Evolutionary conservation across 345 rosid species (phyloP).

Genomic region (Corchorus olitorius): DNA sequence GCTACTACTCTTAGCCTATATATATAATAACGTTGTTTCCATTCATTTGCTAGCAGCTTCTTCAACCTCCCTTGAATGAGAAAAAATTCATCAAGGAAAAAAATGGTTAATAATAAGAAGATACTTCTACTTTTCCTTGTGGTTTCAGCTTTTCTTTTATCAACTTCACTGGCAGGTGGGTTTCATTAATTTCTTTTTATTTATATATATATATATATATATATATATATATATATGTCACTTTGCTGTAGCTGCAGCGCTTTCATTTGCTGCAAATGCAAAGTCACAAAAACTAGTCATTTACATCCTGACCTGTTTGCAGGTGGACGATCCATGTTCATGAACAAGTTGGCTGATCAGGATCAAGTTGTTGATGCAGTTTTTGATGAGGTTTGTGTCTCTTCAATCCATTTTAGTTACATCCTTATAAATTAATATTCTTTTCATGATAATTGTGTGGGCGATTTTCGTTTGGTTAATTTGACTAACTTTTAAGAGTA

Average conservation of each 20-base stretch:
- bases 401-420: background rate
- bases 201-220: no score
- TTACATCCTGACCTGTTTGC: slow-evolving; percentile 20
- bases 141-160: slow-evolving; percentile 20
- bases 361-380: slow-evolving; percentile 27
- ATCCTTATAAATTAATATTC: no score
- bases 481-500: background rate
- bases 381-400: slow-evolving; percentile 43
- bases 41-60: slow-evolving; percentile 1
- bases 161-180: slow-evolving; percentile 26
- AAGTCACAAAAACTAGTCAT: background rate
- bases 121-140: slow-evolving; percentile 14
- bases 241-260: no score
- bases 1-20: no score
- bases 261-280: background rate
- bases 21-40: no score
- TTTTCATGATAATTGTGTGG: no score
- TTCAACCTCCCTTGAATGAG: background rate
- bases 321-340: slow-evolving; percentile 48
- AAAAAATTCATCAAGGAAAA: background rate
- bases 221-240: no score
- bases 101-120: background rate
- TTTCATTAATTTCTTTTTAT: no score
- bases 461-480: no score
- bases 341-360: slow-evolving; percentile 23